Evolutionary conservation across 352 stramenopile genomes (phyloP), one percentile per base, ranked within the genome.

Genomic region (Globisporangium canariense): DNA sequence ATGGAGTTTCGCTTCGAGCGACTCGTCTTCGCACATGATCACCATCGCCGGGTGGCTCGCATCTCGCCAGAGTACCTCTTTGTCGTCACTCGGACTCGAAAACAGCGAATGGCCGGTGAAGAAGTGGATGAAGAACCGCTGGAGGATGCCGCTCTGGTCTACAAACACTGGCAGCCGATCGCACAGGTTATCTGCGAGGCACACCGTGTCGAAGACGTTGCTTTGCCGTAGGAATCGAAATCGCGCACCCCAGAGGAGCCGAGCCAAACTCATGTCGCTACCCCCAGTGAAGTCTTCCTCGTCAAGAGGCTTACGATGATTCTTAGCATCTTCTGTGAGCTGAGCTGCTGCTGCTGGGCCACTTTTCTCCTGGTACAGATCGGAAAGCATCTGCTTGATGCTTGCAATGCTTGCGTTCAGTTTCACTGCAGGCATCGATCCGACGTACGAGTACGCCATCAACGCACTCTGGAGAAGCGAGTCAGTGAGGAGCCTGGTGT

Each of bases 81-180:
- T 78, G 28, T 70, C 62, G 18, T 68, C 49, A 14, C 3, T 46
- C 8, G 73, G 51, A 0, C 58, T 59, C 2, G 73, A 68, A 57
- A 81, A 79, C 10, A 81, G 54, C 4, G 73, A 65, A 13, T 78
- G 51, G 0, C 73, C 77, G 1, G 66, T 86, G 64, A 90, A 88
- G 2, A 77, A 65, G 18, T 82, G 70, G 4, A 87, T 65, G 7
- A 90, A 68, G 34, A 80, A 74, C 9, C 71, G 67, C 67, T 88
- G 81, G 0, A 85, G 46, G 14, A 86, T 43, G 0, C 77, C 79
- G 0, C 60, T 70, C 0, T 51, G 25, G 38, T 90, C 81, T 0
- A 88, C 54, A 46, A 88, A 53, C 2, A 90, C 64, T 0, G 81
- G 81, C 3, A 85, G 46, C 4, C 70, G 70, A 38, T 83, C 74